A percentile compares a stretch with the other conserved stretches of the same genome.
Conservation (phyloP, 495 filamentous ascomycete genomes). For the Tuber magnatum region DNA sequence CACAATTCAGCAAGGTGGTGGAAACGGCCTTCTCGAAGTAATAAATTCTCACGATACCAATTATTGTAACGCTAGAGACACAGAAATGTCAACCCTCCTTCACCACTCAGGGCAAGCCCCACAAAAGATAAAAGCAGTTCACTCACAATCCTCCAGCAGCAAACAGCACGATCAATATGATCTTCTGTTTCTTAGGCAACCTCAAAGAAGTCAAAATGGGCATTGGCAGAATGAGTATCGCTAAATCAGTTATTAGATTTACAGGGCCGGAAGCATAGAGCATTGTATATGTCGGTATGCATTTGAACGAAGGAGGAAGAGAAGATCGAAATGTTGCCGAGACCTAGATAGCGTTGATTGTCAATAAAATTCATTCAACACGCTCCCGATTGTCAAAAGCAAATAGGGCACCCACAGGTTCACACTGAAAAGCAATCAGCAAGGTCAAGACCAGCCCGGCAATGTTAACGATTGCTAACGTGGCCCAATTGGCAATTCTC, state of each 20-base stretch:
- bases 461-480: conserved; percentile 64
- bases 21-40: conserved; percentile 68
- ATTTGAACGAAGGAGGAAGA: conserved; percentile 10
- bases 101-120: not conserved
- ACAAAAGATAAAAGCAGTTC: not conserved
- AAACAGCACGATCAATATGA: conserved; percentile 38
- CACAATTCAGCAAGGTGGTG: conserved; percentile 41
- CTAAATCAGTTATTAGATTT: conserved; percentile 45
- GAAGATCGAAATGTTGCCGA: conserved; percentile 10
- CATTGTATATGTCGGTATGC: conserved; percentile 21
- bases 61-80: conserved; percentile 55
- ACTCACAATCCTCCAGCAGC: conserved; percentile 39
- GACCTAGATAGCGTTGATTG: not conserved
- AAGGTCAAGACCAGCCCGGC: conserved; percentile 73
- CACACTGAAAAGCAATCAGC: conserved; percentile 82
- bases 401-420: conserved; percentile 61
- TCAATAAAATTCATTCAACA: not conserved
- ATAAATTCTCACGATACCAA: conserved; percentile 83
- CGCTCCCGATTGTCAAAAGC: not conserved
- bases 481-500: conserved; percentile 61
- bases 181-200: conserved; percentile 38
- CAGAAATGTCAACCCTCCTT: not conserved
- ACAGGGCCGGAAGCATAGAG: conserved; percentile 43
- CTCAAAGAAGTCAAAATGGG: conserved; percentile 41
- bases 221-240: conserved; percentile 43